These are phyloP conservation scores for Chalaropsis ovoidea DNA, from an alignment of 2,329 filamentous ascomycete genomes.

Conservation along the genomic window DNA sequence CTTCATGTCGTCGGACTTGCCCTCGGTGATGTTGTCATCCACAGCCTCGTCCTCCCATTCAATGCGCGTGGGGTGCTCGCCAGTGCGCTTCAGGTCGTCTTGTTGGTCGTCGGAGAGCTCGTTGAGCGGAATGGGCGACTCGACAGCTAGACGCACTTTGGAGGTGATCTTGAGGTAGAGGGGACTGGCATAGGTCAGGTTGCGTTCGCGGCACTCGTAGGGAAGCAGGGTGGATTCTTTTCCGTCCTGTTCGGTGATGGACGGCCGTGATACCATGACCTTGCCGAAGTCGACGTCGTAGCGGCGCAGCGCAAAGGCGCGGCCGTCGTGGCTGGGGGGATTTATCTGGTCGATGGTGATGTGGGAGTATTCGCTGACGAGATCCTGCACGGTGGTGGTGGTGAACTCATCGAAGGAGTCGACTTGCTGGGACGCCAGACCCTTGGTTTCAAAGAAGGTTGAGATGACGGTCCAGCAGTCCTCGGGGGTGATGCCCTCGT, in stretches of 20 bases:
- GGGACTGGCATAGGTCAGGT: conserved; percentile 87
- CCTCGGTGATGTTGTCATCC: conserved; percentile 32
- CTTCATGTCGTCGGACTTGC: conserved; percentile 46
- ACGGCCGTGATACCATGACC: conserved; percentile 78
- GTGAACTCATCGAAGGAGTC: conserved; percentile 98
- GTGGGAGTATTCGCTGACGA: conserved; percentile 83
- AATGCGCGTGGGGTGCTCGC: conserved; percentile 48
- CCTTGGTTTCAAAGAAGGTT: conserved; percentile 92
- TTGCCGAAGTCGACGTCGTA: conserved; percentile 94
- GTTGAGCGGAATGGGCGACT: conserved; percentile 55
- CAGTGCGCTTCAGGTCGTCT: conserved; percentile 44
- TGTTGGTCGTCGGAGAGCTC: conserved; percentile 59
- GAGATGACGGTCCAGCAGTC: conserved; percentile 98
- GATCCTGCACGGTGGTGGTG: conserved; percentile 82
- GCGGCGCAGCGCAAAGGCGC: conserved; percentile 73
- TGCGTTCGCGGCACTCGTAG: conserved; percentile 90
- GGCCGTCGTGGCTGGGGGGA: conserved; percentile 62
- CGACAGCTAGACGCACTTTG: conserved; percentile 71
- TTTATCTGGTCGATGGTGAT: conserved; percentile 91
- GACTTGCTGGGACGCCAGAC: conserved; percentile 91
- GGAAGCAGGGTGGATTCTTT: conserved; percentile 76
- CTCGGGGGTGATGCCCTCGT: conserved; percentile 74
- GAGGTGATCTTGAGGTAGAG: conserved; percentile 84
- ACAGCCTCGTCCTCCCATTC: conserved; percentile 49
- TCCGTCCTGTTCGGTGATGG: conserved; percentile 87